A percentile compares a stretch with the other conserved stretches of the same genome.
These are phyloP conservation scores for Phytophthora rubi DNA, from an alignment of 352 stramenopile genomes.

Conservation along the genomic window DNA sequence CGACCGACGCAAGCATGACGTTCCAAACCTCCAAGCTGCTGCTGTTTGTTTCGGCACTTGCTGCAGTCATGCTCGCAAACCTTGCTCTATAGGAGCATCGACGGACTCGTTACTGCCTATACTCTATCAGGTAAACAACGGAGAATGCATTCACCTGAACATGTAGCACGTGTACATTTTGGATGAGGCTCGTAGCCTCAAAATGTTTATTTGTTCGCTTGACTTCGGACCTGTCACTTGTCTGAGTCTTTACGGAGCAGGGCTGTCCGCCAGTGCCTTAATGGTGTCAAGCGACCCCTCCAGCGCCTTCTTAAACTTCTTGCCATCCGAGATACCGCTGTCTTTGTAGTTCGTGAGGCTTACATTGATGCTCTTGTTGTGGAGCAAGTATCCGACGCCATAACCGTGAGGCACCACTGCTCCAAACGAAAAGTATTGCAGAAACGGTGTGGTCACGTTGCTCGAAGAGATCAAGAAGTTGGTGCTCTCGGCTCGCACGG, in stretches of 20 bases:
- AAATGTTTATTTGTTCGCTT: not conserved
- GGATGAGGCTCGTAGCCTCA: too few relatives aligned
- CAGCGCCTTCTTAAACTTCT: conserved; percentile 74
- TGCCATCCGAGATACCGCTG: conserved; percentile 66
- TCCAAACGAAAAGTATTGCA: conserved; percentile 92
- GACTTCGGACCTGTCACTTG: not conserved
- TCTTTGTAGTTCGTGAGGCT: conserved; percentile 90
- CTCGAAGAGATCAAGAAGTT: conserved; percentile 93
- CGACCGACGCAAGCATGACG: conserved; percentile 7
- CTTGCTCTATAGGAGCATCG: conserved; percentile 26
- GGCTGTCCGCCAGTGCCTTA: conserved; percentile 70
- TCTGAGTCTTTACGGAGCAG: conserved; percentile 37
- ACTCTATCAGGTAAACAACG: too few relatives aligned
- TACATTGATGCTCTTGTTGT: conserved; percentile 85
- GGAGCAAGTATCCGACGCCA: conserved; percentile 90
- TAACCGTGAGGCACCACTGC: conserved; percentile 89
- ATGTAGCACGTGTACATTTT: not conserved
- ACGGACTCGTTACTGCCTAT: not conserved
- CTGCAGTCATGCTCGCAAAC: conserved; percentile 25
- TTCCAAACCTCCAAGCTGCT: conserved; percentile 30
- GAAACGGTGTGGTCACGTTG: conserved; percentile 90
- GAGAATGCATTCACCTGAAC: not conserved
- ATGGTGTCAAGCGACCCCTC: conserved; percentile 79
- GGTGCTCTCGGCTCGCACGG: conserved; percentile 77
- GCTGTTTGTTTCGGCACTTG: conserved; percentile 24